Evolutionary conservation across 106 monocot species (phyloP).

Genomic region (Dioscorea alata): DNA sequence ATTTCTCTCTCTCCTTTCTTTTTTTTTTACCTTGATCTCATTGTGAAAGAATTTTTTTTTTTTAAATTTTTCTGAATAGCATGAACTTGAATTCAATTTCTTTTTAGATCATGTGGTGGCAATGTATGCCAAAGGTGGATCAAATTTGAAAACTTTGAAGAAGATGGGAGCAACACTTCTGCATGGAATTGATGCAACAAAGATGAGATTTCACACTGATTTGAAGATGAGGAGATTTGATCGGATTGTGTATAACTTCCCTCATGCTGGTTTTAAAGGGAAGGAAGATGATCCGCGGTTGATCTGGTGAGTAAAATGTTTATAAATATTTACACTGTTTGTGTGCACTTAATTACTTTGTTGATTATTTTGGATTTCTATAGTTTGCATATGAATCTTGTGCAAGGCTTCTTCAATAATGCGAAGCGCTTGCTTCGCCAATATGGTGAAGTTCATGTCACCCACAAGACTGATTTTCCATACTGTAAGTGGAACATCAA

Average conservation of each 20-base stretch:
- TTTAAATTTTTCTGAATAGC: not conserved
- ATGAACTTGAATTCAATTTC: not conserved
- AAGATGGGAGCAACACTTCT: conserved; percentile 40
- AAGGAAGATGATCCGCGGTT: conserved; percentile 8
- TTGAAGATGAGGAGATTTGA: conserved; percentile 42
- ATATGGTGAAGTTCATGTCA: conserved; percentile 42
- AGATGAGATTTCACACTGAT: conserved; percentile 37
- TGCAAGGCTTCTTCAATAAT: conserved; percentile 30
- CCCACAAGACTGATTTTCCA: conserved; percentile 22
- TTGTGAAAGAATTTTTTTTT: too few species aligned
- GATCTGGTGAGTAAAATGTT: not conserved
- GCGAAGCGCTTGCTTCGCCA: conserved; percentile 32
- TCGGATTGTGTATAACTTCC: conserved; percentile 62
- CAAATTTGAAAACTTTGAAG: conserved; percentile 34
- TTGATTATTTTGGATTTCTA: not conserved
- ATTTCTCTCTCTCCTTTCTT: too few species aligned
- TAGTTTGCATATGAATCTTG: conserved; percentile 32
- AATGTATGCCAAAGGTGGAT: conserved; percentile 37
- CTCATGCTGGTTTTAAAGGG: conserved; percentile 54
- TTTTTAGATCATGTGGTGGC: conserved; percentile 20
- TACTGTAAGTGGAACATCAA: conserved; percentile 36
- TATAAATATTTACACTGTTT: not conserved
- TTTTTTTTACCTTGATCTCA: too few species aligned
- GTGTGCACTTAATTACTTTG: not conserved
- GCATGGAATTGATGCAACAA: conserved; percentile 45